Evolutionary conservation across 306 rosid genomes (phyloP), one percentile per base, ranked within the genome.

Genomic region (Senna siamea): DNA sequence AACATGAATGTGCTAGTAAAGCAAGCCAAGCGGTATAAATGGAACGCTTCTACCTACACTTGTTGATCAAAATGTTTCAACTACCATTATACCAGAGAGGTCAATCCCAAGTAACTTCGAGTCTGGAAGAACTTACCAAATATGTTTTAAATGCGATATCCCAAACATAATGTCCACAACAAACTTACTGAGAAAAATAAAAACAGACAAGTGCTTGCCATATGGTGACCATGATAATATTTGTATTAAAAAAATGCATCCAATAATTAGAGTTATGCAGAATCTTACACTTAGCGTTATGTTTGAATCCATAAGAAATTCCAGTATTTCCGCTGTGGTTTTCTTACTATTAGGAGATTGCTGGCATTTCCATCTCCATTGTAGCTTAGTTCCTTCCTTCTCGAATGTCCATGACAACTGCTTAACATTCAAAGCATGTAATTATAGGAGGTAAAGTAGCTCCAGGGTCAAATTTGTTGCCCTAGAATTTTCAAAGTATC

Each of bases 371-470:
- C 95, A 91, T 78, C 99, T 83, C 97, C 97, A 92, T 38, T 88
- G 86, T 28, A 91, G 82, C 43, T 85, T 89, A 34, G 92, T 88
- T 69, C 92, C 93, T 89, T 82, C 96, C 79, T 88, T 94, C 78
- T 89, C 88, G 83, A 92, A 94, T 5, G 95, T 88, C 99, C 97
- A 94, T 0, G 92, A 89, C 81, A 92, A 85, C 95, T 94, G 79
- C 70, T 55, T 73, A 41, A 77, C 70, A 71, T 53, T 75, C 60
- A 70, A n/a, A 28, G 12, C 55, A 68, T 18, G 58, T 6, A 14
- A n/a, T 43, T 23, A 65, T 47, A 40, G 12, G 9, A 70, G 46
- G n/a, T 32, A 74, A 22, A 57, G 40, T 11, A 37, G 53, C 51
- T 12, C 17, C 51, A 57, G 9, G 14, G 11, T 18, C 68, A 46